These are phyloP conservation scores for Wallacemonas rigidus DNA, from an alignment of 208 protist species.

Conservation along the genomic window DNA sequence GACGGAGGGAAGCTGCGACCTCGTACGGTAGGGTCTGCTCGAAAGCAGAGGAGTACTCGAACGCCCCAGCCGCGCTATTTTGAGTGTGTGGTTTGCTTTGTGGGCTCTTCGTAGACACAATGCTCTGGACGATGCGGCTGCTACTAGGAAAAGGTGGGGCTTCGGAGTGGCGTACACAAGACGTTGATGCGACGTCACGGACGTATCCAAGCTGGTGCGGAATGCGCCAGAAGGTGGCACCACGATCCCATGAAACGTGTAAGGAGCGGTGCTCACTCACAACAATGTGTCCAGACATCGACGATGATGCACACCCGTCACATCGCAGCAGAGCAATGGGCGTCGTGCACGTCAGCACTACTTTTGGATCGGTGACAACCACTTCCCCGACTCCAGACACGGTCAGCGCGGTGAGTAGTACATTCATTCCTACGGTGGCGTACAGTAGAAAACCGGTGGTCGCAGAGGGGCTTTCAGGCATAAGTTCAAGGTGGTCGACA, in stretches of 20 bases:
- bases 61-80: not conserved
- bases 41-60: slow-evolving; percentile 12
- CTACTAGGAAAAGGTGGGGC: slow-evolving; percentile 22
- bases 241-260: slow-evolving; percentile 66
- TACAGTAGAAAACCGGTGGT: slow-evolving; percentile 16
- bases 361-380: slow-evolving; percentile 11
- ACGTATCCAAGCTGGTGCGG: slow-evolving; percentile 66
- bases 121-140: slow-evolving; percentile 3
- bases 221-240: slow-evolving; percentile 49
- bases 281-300: slow-evolving; percentile 29
- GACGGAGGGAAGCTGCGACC: not conserved
- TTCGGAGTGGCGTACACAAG: slow-evolving; percentile 25
- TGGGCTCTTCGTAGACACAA: not conserved
- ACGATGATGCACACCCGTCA: slow-evolving; percentile 1
- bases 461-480: slow-evolving; percentile 23
- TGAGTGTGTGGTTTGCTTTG: slow-evolving; percentile 9
- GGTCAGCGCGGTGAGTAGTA: not conserved
- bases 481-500: slow-evolving; percentile 5
- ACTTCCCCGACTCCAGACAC: slow-evolving; percentile 6
- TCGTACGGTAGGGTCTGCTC: not conserved
- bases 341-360: slow-evolving; percentile 30
- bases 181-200: slow-evolving; percentile 38
- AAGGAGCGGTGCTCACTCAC: slow-evolving; percentile 50
- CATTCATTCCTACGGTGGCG: not conserved
- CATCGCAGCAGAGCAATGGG: slow-evolving; percentile 24